Evolutionary conservation across 2,329 filamentous ascomycete species (phyloP).

Genomic region (Penicillium hordei): DNA sequence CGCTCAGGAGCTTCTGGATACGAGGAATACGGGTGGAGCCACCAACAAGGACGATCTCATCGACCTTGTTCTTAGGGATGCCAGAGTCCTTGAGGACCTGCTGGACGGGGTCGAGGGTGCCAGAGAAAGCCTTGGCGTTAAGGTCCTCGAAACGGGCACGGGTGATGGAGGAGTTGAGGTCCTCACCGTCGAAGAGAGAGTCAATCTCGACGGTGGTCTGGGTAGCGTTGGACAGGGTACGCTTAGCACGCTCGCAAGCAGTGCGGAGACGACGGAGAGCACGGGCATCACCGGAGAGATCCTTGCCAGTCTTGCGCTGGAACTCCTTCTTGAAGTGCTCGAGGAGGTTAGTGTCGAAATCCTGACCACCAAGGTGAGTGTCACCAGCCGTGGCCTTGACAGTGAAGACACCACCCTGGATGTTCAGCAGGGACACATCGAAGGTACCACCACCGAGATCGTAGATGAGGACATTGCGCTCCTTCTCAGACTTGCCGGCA

Average conservation of each 20-base stretch:
- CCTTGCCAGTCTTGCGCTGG: slow-evolving; percentile 74
- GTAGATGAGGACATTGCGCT: slow-evolving; percentile 99
- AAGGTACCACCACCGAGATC: slow-evolving; percentile 99
- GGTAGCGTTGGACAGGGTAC: slow-evolving; percentile 94
- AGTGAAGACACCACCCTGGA: slow-evolving; percentile 98
- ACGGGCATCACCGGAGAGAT: slow-evolving; percentile 79
- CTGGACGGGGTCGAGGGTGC: slow-evolving; percentile 91
- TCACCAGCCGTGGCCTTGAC: slow-evolving; percentile 98
- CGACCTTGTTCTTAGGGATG: slow-evolving; percentile 86
- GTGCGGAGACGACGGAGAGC: slow-evolving; percentile 94
- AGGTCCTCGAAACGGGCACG: slow-evolving; percentile 99
- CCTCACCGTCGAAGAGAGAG: slow-evolving; percentile 95
- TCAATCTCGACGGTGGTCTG: slow-evolving; percentile 99
- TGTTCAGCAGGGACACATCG: slow-evolving; percentile 98
- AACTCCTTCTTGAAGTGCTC: slow-evolving; percentile 98
- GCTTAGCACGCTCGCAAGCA: slow-evolving; percentile 99
- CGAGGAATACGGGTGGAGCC: slow-evolving; percentile 97
- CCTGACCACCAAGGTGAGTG: slow-evolving; percentile 91
- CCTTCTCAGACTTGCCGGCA: slow-evolving; percentile 91
- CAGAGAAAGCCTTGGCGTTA: slow-evolving; percentile 91
- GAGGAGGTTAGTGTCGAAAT: slow-evolving; percentile 94
- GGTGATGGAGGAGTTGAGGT: slow-evolving; percentile 96
- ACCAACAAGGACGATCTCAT: slow-evolving; percentile 98
- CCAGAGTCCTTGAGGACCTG: slow-evolving; percentile 92
- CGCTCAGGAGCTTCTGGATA: slow-evolving; percentile 98